Evolutionary conservation across 441 rosid genomes (phyloP).

Genomic region (Populus hybrid): DNA sequence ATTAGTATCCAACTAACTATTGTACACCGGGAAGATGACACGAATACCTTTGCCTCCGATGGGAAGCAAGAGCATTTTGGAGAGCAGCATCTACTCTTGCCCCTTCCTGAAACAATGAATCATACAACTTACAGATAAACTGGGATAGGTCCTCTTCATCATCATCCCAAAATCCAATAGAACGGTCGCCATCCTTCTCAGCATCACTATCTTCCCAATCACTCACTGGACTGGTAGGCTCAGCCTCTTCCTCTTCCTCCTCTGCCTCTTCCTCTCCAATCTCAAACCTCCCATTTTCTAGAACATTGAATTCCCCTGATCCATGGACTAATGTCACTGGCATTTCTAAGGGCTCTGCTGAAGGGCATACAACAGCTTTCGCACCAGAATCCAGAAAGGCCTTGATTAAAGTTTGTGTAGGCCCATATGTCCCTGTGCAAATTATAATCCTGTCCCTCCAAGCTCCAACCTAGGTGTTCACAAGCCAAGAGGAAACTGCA

Average conservation of each 20-base stretch:
- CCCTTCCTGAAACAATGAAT: slow-evolving; percentile 64
- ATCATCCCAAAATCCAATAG: slow-evolving; percentile 61
- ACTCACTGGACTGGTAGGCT: slow-evolving; percentile 60
- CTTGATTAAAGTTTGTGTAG: slow-evolving; percentile 59
- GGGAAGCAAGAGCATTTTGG: slow-evolving; percentile 58
- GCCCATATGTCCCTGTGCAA: slow-evolving; percentile 83
- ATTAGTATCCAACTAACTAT: slow-evolving; percentile 19
- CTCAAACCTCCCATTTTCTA: slow-evolving; percentile 78
- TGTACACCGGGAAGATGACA: slow-evolving; percentile 74
- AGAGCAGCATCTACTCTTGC: slow-evolving; percentile 64
- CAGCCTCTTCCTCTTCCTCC: slow-evolving; percentile 58
- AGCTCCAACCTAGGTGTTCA: slow-evolving; percentile 67
- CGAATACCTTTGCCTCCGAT: slow-evolving; percentile 60
- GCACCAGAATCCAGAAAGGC: slow-evolving; percentile 92
- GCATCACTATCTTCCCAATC: slow-evolving; percentile 95
- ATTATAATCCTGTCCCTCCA: slow-evolving; percentile 96
- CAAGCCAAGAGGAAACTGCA: slow-evolving; percentile 3
- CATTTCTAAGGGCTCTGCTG: slow-evolving; percentile 65
- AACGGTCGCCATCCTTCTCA: slow-evolving; percentile 43
- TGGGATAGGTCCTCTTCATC: slow-evolving; percentile 73
- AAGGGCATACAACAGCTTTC: slow-evolving; percentile 76
- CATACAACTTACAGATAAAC: slow-evolving; percentile 70
- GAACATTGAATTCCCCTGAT: slow-evolving; percentile 43
- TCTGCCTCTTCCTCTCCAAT: slow-evolving; percentile 83
- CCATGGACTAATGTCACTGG: slow-evolving; percentile 44